Evolutionary conservation across 139 green algal genomes (phyloP), one percentile per base, ranked within the genome.

Genomic region (Micractinium conductrix): DNA sequence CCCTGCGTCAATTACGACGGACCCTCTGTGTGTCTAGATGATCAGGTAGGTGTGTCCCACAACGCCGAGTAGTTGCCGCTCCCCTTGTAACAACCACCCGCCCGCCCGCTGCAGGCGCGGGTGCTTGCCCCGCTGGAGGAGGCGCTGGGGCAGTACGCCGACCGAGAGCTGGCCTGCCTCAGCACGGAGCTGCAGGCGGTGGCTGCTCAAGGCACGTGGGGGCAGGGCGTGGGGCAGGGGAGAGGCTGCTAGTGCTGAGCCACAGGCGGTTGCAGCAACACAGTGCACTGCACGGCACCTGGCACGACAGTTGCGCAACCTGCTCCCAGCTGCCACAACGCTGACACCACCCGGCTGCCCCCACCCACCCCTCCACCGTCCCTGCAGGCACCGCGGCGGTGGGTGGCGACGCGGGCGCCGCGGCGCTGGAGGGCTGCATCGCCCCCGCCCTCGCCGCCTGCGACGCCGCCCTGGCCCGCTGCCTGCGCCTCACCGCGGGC

Each of bases 401-500:
- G 19, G 37, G 53, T 16, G 37, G 75, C 35, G 55, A 71, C 37
- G 35, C 53, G 10, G 53, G 55, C 37, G 75, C 75, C 1, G 53
- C 79, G 3, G 71, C 72, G 63, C 83, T 86, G 50, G 37, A 37
- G 1, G 53, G 17, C 68, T 69, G 43, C 62, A 81, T 87, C 24
- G 14, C 35, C 24, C 60, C 81, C 19, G 86, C 81, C 0, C 79
- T 86, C 22, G 53, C 48, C 2, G 69, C 60, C 33, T 69, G 95
- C 71, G 62, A 82, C 35, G 83, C 72, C 7, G 87, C 87, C 6
- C 72, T 93, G 30, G 83, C 89, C 30, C 68, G 90, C 37, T 96
- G 92, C 78, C 28, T 93, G 43, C 33, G 58, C 53, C 83, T 95
- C 7, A 95, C 86, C 17, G 83, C 78, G 5, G 93, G 94, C 53